Evolutionary conservation across 306 rosid species (phyloP), one percentile per base, ranked within the genome.

Genomic region (Inga leiocalycina): DNA sequence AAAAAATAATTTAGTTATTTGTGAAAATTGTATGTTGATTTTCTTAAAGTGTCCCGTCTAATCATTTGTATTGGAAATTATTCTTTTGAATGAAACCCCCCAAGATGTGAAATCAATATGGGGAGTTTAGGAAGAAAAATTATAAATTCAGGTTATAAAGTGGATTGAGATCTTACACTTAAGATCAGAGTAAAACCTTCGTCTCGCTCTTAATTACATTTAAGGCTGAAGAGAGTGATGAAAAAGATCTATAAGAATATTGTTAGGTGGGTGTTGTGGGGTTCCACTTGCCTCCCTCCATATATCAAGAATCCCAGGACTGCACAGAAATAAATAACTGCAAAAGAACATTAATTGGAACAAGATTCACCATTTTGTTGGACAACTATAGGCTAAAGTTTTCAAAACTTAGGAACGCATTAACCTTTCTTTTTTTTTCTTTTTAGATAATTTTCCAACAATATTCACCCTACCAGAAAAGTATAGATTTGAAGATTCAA

Each of bases 241-340:
- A 59, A 52, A n/a, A 59, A 59, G 66, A 10, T 59, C 6, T 59
- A n/a, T 34, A 27, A 12, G 17, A 24, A 19, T 62, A 27, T 27
- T 62, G 35, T 10, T 61, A 61, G 68, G 37, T 24, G 7, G 52
- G 3, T 5, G 4, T 12, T 64, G 70, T 4, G 71, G 62, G 66
- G 41, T 56, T 70, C 15, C 61, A 14, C 70, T 88, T 90, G 90
- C 98, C 98, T 93, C 83, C 98, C 98, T 77, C 98, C 98, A 79
- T 93, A 92, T 78, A 89, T 73, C 87, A 93, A 80, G 84, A 93
- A 93, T 80, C 92, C 95, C 49, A 93, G 86, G 77, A 94, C 92
- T 70, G 93, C 91, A 76, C 79, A 88, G 59, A 93, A 90, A 74
- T 93, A 92, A 80, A 82, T 83, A 71, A 84, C 98, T 93, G 92